These are phyloP conservation scores for Aspergillus sp. DNA, from an alignment of 2,329 filamentous ascomycete species.

Conservation along the genomic window DNA sequence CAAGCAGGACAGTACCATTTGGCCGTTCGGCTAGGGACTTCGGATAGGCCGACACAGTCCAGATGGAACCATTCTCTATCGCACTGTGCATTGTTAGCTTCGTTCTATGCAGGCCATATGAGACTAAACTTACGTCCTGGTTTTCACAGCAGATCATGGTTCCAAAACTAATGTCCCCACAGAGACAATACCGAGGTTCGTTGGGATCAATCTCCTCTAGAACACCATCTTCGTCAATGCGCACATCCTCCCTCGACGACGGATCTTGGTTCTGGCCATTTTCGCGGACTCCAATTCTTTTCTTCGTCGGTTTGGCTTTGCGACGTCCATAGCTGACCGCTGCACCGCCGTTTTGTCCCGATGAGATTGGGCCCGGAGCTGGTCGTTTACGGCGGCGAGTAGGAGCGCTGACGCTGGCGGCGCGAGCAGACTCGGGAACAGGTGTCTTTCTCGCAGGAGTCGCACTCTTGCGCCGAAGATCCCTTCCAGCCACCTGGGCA, in stretches of 20 bases:
- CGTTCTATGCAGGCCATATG: neutral
- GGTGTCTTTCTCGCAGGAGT: constrained; percentile 37
- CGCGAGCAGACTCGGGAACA: constrained; percentile 32
- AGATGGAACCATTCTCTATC: constrained; percentile 65
- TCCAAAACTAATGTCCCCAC: constrained; percentile 60
- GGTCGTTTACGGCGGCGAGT: constrained; percentile 53
- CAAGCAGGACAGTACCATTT: constrained; percentile 66
- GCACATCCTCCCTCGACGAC: constrained; percentile 28
- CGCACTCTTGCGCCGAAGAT: constrained; percentile 38
- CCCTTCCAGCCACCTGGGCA: constrained; percentile 16
- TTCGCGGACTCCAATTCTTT: constrained; percentile 35
- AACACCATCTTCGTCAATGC: constrained; percentile 45
- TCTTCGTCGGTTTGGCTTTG: constrained; percentile 49
- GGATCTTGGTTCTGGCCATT: constrained; percentile 24
- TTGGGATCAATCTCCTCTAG: constrained; percentile 54
- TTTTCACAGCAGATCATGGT: constrained; percentile 64
- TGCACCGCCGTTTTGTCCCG: constrained; percentile 54
- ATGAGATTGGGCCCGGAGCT: constrained; percentile 56
- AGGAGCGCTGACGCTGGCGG: constrained; percentile 13
- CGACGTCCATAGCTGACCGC: constrained; percentile 59
- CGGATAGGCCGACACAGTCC: constrained; percentile 54
- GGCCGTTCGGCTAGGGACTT: constrained; percentile 54
- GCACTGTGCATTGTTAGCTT: constrained; percentile 43
- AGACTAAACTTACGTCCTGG: constrained; percentile 42
- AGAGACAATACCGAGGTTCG: constrained; percentile 61